Evolutionary conservation across 1,139 yeast genomes (phyloP).

Genomic region (Lipomyces yarrowii): DNA sequence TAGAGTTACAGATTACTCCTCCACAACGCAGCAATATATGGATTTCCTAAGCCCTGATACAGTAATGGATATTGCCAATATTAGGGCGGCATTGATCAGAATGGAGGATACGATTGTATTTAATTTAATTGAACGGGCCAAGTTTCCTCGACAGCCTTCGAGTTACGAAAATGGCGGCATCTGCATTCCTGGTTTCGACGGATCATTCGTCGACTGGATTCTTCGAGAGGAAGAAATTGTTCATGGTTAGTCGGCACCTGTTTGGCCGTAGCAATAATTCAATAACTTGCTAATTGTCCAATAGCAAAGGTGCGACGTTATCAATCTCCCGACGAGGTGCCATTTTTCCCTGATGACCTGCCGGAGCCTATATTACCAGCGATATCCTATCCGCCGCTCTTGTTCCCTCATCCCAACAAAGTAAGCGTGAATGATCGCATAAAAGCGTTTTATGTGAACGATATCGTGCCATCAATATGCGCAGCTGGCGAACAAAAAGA

Average conservation of each 20-base stretch:
- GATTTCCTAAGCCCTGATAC: slow-evolving; percentile 84
- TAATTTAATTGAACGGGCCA: slow-evolving; percentile 89
- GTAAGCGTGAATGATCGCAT: slow-evolving; percentile 76
- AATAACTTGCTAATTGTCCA: background rate
- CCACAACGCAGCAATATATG: slow-evolving; percentile 49
- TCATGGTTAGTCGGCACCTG: slow-evolving; percentile 48
- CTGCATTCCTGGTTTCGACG: slow-evolving; percentile 67
- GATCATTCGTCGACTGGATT: slow-evolving; percentile 87
- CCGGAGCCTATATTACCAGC: slow-evolving; percentile 74
- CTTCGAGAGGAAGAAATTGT: slow-evolving; percentile 72
- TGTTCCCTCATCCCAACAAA: slow-evolving; percentile 73
- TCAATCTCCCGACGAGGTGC: slow-evolving; percentile 94
- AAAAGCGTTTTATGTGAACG: slow-evolving; percentile 63
- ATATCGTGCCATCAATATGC: slow-evolving; percentile 74
- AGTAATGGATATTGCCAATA: slow-evolving; percentile 77
- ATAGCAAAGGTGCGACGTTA: slow-evolving; percentile 77
- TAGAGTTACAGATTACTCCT: background rate
- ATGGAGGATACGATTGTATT: slow-evolving; percentile 97
- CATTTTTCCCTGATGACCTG: slow-evolving; percentile 77
- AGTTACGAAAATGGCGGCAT: slow-evolving; percentile 67
- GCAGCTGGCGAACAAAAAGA: slow-evolving; percentile 66
- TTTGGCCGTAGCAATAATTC: background rate
- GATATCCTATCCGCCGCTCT: slow-evolving; percentile 72
- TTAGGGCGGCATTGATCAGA: slow-evolving; percentile 79
- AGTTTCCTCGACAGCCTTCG: slow-evolving; percentile 73